Conservation (phyloP, 208 protist genomes). For the Crithidia fasciculata region DNA sequence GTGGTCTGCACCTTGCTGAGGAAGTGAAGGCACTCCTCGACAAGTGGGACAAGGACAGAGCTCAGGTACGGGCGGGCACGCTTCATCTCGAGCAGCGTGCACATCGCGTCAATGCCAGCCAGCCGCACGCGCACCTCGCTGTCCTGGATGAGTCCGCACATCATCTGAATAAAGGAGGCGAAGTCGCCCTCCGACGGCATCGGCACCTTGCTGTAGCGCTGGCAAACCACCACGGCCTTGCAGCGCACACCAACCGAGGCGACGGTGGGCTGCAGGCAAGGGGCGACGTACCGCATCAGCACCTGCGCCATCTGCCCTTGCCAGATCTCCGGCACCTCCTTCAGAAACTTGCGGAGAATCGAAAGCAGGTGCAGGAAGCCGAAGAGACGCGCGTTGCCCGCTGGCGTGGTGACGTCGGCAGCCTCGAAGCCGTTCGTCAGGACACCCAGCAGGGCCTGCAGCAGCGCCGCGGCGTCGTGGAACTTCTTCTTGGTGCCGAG, state of each 20-base stretch:
- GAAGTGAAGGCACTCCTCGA: slow-evolving; percentile 86
- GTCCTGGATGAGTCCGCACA: slow-evolving; percentile 69
- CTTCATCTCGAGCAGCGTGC: slow-evolving; percentile 87
- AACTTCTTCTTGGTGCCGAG: slow-evolving; percentile 77
- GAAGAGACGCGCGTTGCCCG: slow-evolving; percentile 68
- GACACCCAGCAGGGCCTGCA: slow-evolving; percentile 70
- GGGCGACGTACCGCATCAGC: slow-evolving; percentile 77
- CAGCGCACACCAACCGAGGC: slow-evolving; percentile 67
- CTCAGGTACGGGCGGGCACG: slow-evolving; percentile 66
- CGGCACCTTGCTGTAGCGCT: slow-evolving; percentile 86
- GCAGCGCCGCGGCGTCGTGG: slow-evolving; percentile 59
- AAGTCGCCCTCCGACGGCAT: slow-evolving; percentile 76
- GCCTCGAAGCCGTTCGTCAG: slow-evolving; percentile 64
- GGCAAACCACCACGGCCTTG: slow-evolving; percentile 83
- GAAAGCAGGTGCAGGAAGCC: slow-evolving; percentile 86
- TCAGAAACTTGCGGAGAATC: slow-evolving; percentile 81
- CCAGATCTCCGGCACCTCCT: slow-evolving; percentile 75
- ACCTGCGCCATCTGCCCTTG: slow-evolving; percentile 78
- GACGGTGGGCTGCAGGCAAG: slow-evolving; percentile 57
- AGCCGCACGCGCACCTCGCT: slow-evolving; percentile 79
- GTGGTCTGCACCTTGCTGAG: slow-evolving; percentile 85
- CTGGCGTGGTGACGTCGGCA: slow-evolving; percentile 44
- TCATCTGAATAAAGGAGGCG: slow-evolving; percentile 79
- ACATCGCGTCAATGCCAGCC: slow-evolving; percentile 82
- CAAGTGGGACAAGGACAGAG: slow-evolving; percentile 72